phyloP scores from a whole-genome alignment of 1,284 basidiomycete genomes.

The Veloporphyrellus conicus region DNA sequence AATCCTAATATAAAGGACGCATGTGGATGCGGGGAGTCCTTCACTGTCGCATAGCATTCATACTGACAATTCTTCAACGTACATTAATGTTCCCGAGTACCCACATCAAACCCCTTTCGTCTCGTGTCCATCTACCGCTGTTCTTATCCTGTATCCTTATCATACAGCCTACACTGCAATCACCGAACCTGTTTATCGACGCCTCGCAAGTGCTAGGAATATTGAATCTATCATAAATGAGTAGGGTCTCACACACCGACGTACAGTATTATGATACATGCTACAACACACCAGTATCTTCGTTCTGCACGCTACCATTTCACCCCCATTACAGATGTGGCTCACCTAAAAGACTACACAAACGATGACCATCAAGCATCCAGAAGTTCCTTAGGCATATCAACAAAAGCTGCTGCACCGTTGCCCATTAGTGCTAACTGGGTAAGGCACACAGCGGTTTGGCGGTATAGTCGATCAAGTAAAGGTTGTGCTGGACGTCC shows the following conservation, averaged over 20 bases:
- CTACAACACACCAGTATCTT: slow-evolving; percentile 18
- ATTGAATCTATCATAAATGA: slow-evolving; percentile 1
- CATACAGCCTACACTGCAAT: slow-evolving; percentile 14
- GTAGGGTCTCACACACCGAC: slow-evolving; percentile 11
- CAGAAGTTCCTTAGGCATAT: slow-evolving; percentile 68
- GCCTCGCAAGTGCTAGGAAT: neutral
- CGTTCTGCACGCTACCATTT: neutral
- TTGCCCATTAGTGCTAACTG: slow-evolving; percentile 67
- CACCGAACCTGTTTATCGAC: neutral
- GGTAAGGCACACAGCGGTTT: slow-evolving; percentile 58
- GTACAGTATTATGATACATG: slow-evolving; percentile 10
- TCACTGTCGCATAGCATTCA: slow-evolving; percentile 49
- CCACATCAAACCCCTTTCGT: slow-evolving; percentile 6
- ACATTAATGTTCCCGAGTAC: slow-evolving; percentile 15
- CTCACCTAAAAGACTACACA: neutral
- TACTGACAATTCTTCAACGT: slow-evolving; percentile 6
- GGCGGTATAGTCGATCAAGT: slow-evolving; percentile 71
- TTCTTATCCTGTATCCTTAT: slow-evolving; percentile 31
- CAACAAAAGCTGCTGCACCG: slow-evolving; percentile 75
- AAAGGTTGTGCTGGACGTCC: slow-evolving; percentile 65
- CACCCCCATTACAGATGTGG: neutral
- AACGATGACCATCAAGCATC: slow-evolving; percentile 28
- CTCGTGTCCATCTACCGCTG: neutral
- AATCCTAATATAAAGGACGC: slow-evolving; percentile 89
- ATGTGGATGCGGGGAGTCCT: slow-evolving; percentile 92